Conservation (phyloP, 257 asterid species). For the Lantana camara region DNA sequence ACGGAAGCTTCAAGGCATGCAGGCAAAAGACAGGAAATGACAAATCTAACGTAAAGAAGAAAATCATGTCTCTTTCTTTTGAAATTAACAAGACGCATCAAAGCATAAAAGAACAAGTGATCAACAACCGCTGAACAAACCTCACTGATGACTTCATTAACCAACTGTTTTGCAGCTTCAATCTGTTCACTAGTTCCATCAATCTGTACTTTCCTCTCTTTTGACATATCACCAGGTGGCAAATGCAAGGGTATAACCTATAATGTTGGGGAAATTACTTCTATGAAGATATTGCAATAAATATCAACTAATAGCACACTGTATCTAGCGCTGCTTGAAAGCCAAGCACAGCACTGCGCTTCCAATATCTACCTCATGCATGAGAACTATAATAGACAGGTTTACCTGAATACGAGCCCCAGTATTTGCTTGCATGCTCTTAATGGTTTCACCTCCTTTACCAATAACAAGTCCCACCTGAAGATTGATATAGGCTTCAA, state of each 20-base stretch:
- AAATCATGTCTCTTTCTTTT: background rate
- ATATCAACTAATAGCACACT: background rate
- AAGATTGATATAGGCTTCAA: constrained; percentile 18
- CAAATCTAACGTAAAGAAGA: background rate
- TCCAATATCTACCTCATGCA: background rate
- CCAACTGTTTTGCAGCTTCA: constrained; percentile 81
- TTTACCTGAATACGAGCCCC: constrained; percentile 94
- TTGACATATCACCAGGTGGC: constrained; percentile 93
- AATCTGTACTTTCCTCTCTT: constrained; percentile 86
- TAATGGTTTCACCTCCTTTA: constrained; percentile 96
- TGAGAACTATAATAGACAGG: background rate
- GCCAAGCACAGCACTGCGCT: background rate
- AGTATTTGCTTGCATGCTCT: constrained; percentile 78
- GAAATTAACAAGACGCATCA: background rate
- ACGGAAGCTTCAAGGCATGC: background rate
- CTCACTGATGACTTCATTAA: constrained; percentile 88
- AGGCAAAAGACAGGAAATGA: too few species aligned
- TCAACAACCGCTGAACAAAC: constrained; percentile 53
- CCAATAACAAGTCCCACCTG: constrained; percentile 99
- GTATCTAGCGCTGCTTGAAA: background rate
- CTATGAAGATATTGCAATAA: background rate
- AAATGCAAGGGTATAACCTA: constrained; percentile 95
- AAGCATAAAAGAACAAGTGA: constrained; percentile 6
- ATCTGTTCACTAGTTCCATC: constrained; percentile 88
- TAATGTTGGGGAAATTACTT: constrained; percentile 11